Conservation (phyloP, 768 basidiomycete species). For the Mycena filopes region DNA sequence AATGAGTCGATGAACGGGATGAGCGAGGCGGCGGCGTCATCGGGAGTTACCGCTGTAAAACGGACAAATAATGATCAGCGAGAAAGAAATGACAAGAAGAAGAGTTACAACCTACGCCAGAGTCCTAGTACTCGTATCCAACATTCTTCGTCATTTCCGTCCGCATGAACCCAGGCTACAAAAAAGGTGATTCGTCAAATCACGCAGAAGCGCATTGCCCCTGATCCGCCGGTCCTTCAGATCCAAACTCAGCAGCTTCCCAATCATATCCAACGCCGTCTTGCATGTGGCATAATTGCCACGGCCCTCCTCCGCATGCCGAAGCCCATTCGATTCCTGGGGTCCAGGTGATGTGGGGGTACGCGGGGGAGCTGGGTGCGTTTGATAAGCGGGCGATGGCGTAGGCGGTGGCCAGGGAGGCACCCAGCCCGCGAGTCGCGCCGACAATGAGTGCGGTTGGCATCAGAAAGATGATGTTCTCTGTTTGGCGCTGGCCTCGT, state of each 20-base stretch:
- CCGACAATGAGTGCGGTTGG: slow-evolving; percentile 51
- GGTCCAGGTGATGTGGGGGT: slow-evolving; percentile 46
- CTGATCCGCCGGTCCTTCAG: slow-evolving; percentile 50
- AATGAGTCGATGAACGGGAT: slow-evolving; percentile 50
- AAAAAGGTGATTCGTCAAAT: background rate
- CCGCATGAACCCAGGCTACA: slow-evolving; percentile 59
- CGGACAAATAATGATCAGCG: background rate
- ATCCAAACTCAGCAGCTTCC: slow-evolving; percentile 52
- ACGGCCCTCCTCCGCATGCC: slow-evolving; percentile 56
- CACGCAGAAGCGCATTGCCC: too few species aligned
- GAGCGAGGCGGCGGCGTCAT: slow-evolving; percentile 51
- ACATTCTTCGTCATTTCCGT: slow-evolving; percentile 58
- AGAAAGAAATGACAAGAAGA: background rate
- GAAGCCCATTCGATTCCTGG: slow-evolving; percentile 52
- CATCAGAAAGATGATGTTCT: slow-evolving; percentile 1
- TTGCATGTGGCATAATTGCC: slow-evolving; percentile 65
- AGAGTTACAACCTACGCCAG: slow-evolving; percentile 48
- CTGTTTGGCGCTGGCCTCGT: background rate
- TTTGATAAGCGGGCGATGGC: slow-evolving; percentile 49
- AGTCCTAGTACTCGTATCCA: slow-evolving; percentile 56
- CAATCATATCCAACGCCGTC: slow-evolving; percentile 60
- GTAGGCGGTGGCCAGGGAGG: slow-evolving; percentile 46
- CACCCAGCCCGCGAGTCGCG: slow-evolving; percentile 57
- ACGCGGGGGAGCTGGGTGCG: slow-evolving; percentile 41
- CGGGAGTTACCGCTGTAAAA: slow-evolving; percentile 53